Evolutionary conservation across 2,329 filamentous ascomycete genomes (phyloP), one percentile per base, ranked within the genome.

Genomic region (Colletotrichum filicis): DNA sequence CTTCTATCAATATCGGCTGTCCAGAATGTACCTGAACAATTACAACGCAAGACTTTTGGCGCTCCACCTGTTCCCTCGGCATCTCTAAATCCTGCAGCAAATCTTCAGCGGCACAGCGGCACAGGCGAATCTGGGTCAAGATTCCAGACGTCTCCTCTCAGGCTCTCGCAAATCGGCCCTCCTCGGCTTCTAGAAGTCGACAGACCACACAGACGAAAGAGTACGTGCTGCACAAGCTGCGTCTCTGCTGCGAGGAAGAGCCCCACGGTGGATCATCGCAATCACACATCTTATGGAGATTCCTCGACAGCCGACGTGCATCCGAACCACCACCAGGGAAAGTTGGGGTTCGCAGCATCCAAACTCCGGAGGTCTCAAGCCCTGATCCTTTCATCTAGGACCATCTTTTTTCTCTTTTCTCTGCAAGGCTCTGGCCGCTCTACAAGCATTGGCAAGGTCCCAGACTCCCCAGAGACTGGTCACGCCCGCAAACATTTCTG

Each of bases 261-360:
- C 65, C 53, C 59, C 69, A 64, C 66, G 65, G 69, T 72, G 65
- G 69, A 72, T 72, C 69, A 42, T 22, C 19, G 42, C 42, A 69
- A 72, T 72, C 59, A 59, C 37, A 32, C 52, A 52, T 60, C 59
- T 53, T 53, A 53, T 59, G 63, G 53, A 64, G 28, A 22, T 49
- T 49, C 42, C 22, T 53, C 42, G 8, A 28, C 53, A 62, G 30
- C 69, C 57, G 59, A 72, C 42, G 52, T 63, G 42, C 59, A 63
- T 64, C 59, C 58, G 66, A 35, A 42, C 37, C 16, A 42, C 42
- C 22, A 28, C n/a, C 65, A 72, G 66, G 59, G 65, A 46, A 59
- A 69, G 69, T 64, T 55, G 53, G 59, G 53, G 53, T 58, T 22
- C 16, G 32, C 42, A 59, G 56, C 16, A 32, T 35, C 30, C n/a